Evolutionary conservation across 352 stramenopile species (phyloP).

Genomic region (Globisporangium cystogenes): DNA sequence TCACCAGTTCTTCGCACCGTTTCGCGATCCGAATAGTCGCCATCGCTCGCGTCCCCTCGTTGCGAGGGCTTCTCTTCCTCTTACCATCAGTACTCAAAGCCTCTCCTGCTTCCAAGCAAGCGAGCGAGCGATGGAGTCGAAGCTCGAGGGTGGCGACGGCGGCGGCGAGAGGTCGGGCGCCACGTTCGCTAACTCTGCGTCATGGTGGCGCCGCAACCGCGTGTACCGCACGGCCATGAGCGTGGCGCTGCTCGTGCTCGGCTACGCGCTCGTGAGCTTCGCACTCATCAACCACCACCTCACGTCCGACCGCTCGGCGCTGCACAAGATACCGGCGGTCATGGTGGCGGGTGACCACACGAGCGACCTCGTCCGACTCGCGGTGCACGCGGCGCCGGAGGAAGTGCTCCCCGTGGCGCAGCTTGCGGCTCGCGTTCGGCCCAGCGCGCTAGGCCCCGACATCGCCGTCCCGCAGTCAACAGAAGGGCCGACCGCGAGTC

Average conservation of each 20-base stretch:
- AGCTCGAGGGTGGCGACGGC: background rate
- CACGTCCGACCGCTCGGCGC: conserved; percentile 1
- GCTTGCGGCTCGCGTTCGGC: background rate
- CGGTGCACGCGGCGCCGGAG: conserved; percentile 4
- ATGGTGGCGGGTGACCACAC: conserved; percentile 4
- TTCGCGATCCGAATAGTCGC: background rate
- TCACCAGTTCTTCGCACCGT: no score
- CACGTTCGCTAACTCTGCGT: no score
- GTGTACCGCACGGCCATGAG: conserved; percentile 7
- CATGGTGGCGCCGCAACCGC: conserved; percentile 6
- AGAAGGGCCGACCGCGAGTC: background rate
- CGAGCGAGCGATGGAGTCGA: conserved; percentile 6
- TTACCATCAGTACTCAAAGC: no score
- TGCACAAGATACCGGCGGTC: background rate
- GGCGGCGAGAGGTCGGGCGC: background rate
- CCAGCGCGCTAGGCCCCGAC: background rate
- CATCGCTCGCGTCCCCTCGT: background rate
- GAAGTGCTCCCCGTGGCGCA: background rate
- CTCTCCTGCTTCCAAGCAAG: no score
- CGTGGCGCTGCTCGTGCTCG: conserved; percentile 7
- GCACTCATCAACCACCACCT: conserved; percentile 9
- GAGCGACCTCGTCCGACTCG: conserved; percentile 6
- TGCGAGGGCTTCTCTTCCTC: background rate
- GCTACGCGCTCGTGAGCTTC: conserved; percentile 12
- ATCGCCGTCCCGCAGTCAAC: background rate